Conservation (phyloP, 345 rosid species). For the Populus simonii region DNA sequence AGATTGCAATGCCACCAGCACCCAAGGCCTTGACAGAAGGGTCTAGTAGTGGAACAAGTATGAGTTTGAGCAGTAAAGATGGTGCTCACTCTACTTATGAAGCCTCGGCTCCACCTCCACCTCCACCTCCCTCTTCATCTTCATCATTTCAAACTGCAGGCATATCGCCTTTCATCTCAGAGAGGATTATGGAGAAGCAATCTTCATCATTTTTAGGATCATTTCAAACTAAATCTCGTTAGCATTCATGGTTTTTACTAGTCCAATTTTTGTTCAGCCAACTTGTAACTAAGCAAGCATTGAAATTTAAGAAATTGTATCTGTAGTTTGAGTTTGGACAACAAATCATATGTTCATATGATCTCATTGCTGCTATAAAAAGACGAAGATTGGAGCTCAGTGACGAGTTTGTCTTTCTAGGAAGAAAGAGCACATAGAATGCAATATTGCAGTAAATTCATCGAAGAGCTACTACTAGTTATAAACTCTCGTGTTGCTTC, state of each 20-base stretch:
- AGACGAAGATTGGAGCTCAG: too few relatives aligned
- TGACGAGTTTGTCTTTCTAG: too few relatives aligned
- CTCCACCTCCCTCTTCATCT: conserved; percentile 32
- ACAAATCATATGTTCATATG: too few relatives aligned
- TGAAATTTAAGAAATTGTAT: too few relatives aligned
- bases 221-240: conserved; percentile 1
- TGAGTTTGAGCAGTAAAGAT: conserved; percentile 18
- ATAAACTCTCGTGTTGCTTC: too few relatives aligned
- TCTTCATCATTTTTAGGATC: conserved; percentile 18
- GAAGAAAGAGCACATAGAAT: too few relatives aligned
- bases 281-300: background rate
- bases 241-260: background rate
- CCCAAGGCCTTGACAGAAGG: conserved; percentile 36
- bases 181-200: conserved; percentile 18
- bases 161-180: conserved; percentile 17
- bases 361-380: too few relatives aligned
- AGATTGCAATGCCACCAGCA: conserved; percentile 45
- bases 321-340: too few relatives aligned
- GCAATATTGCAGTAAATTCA: too few relatives aligned
- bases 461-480: too few relatives aligned
- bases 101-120: conserved; percentile 38
- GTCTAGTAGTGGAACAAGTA: conserved; percentile 32
- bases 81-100: conserved; percentile 30
- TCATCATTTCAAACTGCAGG: conserved; percentile 25
- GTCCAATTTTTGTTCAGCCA: background rate